Conservation (phyloP, 495 filamentous ascomycete species). For the Tuber calosporum region DNA sequence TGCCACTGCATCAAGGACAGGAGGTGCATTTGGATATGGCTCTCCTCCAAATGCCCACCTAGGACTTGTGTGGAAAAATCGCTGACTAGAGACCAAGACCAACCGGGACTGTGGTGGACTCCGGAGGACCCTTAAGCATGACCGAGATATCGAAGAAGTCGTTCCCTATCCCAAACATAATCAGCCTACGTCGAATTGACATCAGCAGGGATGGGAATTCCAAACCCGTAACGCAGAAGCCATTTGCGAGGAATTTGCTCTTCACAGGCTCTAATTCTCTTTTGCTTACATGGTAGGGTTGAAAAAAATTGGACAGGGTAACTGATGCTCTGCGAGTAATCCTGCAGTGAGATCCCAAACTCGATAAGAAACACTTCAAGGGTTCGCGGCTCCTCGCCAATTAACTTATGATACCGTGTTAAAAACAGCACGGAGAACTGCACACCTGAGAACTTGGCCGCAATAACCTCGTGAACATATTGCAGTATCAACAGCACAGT, state of each 20-base stretch:
- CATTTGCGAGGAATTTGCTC: background rate
- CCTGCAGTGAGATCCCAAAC: background rate
- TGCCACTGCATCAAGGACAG: background rate
- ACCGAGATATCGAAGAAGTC: conserved; percentile 16
- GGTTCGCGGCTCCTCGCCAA: background rate
- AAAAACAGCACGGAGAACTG: background rate
- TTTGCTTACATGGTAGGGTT: background rate
- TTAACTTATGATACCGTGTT: background rate
- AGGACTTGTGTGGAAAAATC: conserved; percentile 11
- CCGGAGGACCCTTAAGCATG: conserved; percentile 19
- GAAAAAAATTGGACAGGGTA: background rate
- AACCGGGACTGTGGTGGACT: conserved; percentile 2
- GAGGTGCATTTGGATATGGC: background rate
- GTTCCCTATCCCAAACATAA: background rate
- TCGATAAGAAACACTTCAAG: background rate
- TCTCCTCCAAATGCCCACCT: background rate
- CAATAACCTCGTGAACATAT: background rate
- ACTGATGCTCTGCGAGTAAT: background rate
- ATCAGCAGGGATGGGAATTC: background rate
- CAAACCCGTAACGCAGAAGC: background rate
- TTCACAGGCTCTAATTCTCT: background rate
- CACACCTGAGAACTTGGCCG: background rate
- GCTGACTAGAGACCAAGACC: background rate
- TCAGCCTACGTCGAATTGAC: background rate
- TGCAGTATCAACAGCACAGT: background rate